Percentiles rank a stretch among this genome's conserved stretches.
These are phyloP conservation scores for Cyberlindnera mississippiensis DNA, from an alignment of 805 yeast species.

Conservation along the genomic window DNA sequence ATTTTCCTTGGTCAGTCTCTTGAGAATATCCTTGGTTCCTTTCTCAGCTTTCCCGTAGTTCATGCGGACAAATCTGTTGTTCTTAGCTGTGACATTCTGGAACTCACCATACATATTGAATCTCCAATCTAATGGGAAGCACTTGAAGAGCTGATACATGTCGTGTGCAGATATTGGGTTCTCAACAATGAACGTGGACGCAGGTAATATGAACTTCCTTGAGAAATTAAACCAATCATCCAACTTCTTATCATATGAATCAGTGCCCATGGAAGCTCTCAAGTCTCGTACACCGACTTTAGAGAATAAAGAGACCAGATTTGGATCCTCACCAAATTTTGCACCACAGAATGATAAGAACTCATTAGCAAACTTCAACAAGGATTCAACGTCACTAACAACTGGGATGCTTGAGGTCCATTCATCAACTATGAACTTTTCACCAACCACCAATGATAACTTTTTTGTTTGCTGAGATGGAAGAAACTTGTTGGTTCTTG, in stretches of 20 bases:
- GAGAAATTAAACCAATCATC: conserved; percentile 55
- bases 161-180: conserved; percentile 60
- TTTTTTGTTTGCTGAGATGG: background rate
- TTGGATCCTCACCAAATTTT: conserved; percentile 43
- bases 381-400: conserved; percentile 37
- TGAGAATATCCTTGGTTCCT: conserved; percentile 70
- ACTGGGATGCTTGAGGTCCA: conserved; percentile 45
- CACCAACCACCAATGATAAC: background rate
- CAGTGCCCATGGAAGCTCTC: conserved; percentile 6
- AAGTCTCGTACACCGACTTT: conserved; percentile 50
- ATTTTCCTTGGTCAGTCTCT: conserved; percentile 79
- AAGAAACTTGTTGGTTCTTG: background rate
- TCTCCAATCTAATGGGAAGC: conserved; percentile 58
- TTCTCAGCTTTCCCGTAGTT: conserved; percentile 68
- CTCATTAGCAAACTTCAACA: conserved; percentile 45
- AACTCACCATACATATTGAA: conserved; percentile 81
- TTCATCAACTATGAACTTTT: conserved; percentile 32
- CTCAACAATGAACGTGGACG: conserved; percentile 41
- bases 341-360: conserved; percentile 54
- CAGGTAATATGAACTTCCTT: conserved; percentile 65
- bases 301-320: conserved; percentile 53
- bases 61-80: conserved; percentile 49
- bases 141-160: conserved; percentile 49
- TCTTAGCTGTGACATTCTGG: conserved; percentile 52
- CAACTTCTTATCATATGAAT: conserved; percentile 19